These are phyloP conservation scores for Solanum pimpinellifolium DNA, from an alignment of 257 asterid genomes.

Conservation along the genomic window DNA sequence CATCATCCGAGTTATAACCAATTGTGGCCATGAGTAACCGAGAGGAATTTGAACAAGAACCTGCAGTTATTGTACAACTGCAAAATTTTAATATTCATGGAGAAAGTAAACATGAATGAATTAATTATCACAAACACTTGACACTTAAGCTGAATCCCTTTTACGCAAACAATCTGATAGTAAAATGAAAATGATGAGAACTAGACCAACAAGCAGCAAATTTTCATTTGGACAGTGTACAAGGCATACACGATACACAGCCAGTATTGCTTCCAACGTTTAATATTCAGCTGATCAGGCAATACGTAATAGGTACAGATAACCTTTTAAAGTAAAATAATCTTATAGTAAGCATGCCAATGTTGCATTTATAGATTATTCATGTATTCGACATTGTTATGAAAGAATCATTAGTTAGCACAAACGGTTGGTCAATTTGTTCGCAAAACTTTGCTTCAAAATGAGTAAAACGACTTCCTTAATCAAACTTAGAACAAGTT, in stretches of 20 bases:
- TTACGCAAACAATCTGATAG: not conserved
- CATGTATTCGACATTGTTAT: not conserved
- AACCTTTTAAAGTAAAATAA: not conserved
- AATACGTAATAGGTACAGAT: not conserved
- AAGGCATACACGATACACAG: not conserved
- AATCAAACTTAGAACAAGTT: too few species aligned
- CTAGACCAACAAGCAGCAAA: not conserved
- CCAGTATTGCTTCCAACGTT: not conserved
- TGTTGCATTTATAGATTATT: not conserved
- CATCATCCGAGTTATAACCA: constrained; percentile 55
- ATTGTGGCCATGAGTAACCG: constrained; percentile 25
- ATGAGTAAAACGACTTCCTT: too few species aligned
- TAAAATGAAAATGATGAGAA: not conserved
- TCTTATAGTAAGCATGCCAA: not conserved
- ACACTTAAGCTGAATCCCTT: not conserved
- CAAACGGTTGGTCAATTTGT: not conserved
- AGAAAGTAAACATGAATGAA: not conserved
- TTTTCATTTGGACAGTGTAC: not conserved
- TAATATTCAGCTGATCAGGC: not conserved
- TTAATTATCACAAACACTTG: not conserved
- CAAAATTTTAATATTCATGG: not conserved
- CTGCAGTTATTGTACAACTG: constrained; percentile 10
- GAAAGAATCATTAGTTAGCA: not conserved
- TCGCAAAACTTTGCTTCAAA: too few species aligned
- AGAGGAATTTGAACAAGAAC: not conserved